A percentile compares a stretch with the other conserved stretches of the same genome.
These are phyloP conservation scores for Pseudogymnoascus sp. DNA, from an alignment of 2,329 filamentous ascomycete species.

Conservation along the genomic window DNA sequence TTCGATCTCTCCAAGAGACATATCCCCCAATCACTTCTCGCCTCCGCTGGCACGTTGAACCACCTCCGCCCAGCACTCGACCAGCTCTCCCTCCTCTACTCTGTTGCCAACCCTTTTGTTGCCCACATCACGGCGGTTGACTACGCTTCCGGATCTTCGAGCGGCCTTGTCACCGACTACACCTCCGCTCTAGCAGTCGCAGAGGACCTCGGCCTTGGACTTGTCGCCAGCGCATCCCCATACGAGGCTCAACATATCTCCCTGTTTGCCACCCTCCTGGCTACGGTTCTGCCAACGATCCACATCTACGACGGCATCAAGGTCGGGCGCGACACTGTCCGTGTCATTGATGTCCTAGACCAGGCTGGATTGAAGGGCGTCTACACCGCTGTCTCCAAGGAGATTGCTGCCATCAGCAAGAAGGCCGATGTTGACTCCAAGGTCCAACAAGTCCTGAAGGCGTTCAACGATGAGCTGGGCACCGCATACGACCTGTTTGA, in stretches of 20 bases:
- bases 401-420: slow-evolving; percentile 54
- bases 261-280: slow-evolving; percentile 74
- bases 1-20: slow-evolving; percentile 87
- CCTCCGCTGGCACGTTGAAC: slow-evolving; percentile 72
- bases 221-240: slow-evolving; percentile 76
- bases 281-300: slow-evolving; percentile 69
- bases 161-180: slow-evolving; percentile 81
- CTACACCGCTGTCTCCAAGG: slow-evolving; percentile 58
- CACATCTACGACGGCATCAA: slow-evolving; percentile 85
- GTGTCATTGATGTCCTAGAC: slow-evolving; percentile 74
- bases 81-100: slow-evolving; percentile 84
- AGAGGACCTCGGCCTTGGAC: slow-evolving; percentile 81
- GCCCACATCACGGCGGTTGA: slow-evolving; percentile 88
- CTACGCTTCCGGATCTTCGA: slow-evolving; percentile 55
- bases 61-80: slow-evolving; percentile 78
- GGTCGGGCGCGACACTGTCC: slow-evolving; percentile 71
- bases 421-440: slow-evolving; percentile 67
- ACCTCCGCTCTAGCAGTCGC: slow-evolving; percentile 68
- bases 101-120: slow-evolving; percentile 85
- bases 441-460: slow-evolving; percentile 58
- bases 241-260: slow-evolving; percentile 96
- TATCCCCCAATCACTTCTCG: slow-evolving; percentile 84
- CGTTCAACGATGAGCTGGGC: slow-evolving; percentile 84
- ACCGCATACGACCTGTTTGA: slow-evolving; percentile 92
- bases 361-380: slow-evolving; percentile 59